phyloP scores from a whole-genome alignment of 495 filamentous ascomycete genomes.

The Annulohypoxylon maeteangense region DNA sequence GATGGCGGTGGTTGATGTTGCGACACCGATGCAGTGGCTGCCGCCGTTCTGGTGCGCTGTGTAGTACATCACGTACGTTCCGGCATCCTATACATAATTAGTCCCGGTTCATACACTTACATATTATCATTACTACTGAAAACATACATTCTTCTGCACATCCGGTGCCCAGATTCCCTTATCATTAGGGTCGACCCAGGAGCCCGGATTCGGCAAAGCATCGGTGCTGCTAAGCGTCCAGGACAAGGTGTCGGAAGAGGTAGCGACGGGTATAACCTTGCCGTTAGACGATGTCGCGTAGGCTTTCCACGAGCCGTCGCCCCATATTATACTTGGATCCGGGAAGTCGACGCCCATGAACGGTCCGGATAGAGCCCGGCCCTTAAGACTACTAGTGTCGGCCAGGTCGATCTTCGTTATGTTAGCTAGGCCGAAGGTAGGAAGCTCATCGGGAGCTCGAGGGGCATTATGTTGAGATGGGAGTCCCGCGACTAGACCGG shows the following conservation, averaged over 20 bases:
- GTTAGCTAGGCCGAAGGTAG: slow-evolving; percentile 44
- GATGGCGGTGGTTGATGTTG: slow-evolving; percentile 52
- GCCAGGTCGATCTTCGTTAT: slow-evolving; percentile 43
- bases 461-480: slow-evolving; percentile 24
- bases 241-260: slow-evolving; percentile 41
- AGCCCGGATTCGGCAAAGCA: slow-evolving; percentile 43
- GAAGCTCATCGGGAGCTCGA: slow-evolving; percentile 24
- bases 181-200: slow-evolving; percentile 44
- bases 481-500: slow-evolving; percentile 36
- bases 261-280: slow-evolving; percentile 46
- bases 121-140: background rate
- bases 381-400: slow-evolving; percentile 20
- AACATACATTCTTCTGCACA: slow-evolving; percentile 47
- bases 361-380: slow-evolving; percentile 37
- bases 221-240: slow-evolving; percentile 43
- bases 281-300: slow-evolving; percentile 45
- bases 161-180: slow-evolving; percentile 46
- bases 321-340: slow-evolving; percentile 46
- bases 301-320: slow-evolving; percentile 48
- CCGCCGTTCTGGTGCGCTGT: slow-evolving; percentile 54
- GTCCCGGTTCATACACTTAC: background rate
- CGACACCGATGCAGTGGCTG: slow-evolving; percentile 65
- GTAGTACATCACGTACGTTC: slow-evolving; percentile 70
- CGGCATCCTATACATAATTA: slow-evolving; percentile 41
- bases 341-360: slow-evolving; percentile 48